A percentile compares a stretch with the other conserved stretches of the same genome.
Evolutionary conservation across 1,284 basidiomycete genomes (phyloP).

Genomic region (Porphyrellus sp.): DNA sequence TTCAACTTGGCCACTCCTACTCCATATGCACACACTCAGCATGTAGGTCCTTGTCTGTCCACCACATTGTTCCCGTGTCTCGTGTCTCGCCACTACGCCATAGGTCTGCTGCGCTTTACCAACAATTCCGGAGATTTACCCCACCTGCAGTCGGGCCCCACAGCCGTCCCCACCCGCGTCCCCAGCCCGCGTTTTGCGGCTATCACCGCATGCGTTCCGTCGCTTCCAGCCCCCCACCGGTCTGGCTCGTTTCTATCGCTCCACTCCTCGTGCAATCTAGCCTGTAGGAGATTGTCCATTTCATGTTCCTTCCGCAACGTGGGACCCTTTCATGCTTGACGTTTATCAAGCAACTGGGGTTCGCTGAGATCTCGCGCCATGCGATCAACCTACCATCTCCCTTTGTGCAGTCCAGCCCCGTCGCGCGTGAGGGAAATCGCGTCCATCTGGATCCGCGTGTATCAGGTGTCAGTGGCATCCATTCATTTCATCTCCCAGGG

Average conservation of each 20-base stretch:
- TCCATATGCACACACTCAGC: constrained; percentile 7
- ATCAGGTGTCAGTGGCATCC: constrained; percentile 8
- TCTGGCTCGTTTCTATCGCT: background rate
- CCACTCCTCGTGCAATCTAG: constrained; percentile 22
- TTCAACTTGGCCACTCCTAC: constrained; percentile 5
- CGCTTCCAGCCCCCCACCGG: constrained; percentile 1
- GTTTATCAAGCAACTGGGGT: constrained; percentile 9
- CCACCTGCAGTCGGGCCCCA: constrained; percentile 3
- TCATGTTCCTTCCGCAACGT: constrained; percentile 15
- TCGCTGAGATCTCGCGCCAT: constrained; percentile 32
- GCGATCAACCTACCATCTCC: constrained; percentile 11
- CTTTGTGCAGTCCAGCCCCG: constrained; percentile 1
- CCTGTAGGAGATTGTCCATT: constrained; percentile 5
- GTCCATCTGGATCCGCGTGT: constrained; percentile 4
- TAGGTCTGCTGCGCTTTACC: background rate
- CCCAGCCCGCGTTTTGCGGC: background rate
- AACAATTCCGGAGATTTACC: constrained; percentile 7
- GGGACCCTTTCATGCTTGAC: background rate
- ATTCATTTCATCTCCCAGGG: constrained; percentile 14
- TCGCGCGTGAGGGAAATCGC: background rate
- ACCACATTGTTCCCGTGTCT: background rate
- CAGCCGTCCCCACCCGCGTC: background rate
- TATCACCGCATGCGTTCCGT: constrained; percentile 2
- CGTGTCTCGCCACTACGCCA: constrained; percentile 1
- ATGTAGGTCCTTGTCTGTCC: constrained; percentile 1